Base-by-base conservation (phyloP, 1,284 basidiomycete genomes). In the Ceratobasidium sp. region DNA sequence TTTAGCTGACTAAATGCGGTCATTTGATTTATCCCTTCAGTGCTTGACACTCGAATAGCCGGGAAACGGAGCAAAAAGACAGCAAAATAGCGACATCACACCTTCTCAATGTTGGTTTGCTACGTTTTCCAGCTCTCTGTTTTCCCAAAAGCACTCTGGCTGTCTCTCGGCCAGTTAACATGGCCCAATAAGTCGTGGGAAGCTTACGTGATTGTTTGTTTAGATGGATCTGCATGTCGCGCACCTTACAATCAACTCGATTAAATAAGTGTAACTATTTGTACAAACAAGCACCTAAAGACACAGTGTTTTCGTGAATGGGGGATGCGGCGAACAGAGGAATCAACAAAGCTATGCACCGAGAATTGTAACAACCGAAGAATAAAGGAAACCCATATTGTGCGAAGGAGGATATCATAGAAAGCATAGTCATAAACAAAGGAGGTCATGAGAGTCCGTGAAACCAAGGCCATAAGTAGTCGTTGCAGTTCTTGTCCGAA, bases 271-370 rank as follows among this genome's bases (percentile, higher is more conserved):
- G 14, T 8, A 55, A 67, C 52, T 67, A 67, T 23, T 1, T 43
- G 45, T 57, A 57, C 64, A 64, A 2, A 16, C n/a, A 45, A 43
- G 26, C 45, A 67, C 57, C 48, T 67, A 55, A 67, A 36, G 50
- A 67, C 14, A 57, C 64, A 67, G 23, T 45, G 64, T 67, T 57
- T 28, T 16, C 28, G 18, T 43, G 64, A 64, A 41, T 46, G 26
- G 52, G 43, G 30, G 28, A 36, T 52, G 45, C 9, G 43, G 50
- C 32, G 60, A 41, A 57, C 61, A 52, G 32, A 50, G 52, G 32
- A 34, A 50, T 30, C 16, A 36, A 34, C 6, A 6, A 21, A 23
- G 28, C 9, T 32, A 46, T 70, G 43, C 41, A 32, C 28, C 53
- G 41, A n/a, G 41, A 57, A 69, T 46, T 28, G 18, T 21, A 45